Evolutionary conservation across 2,329 filamentous ascomycete species (phyloP).

Genomic region (Aspergillus niger): DNA sequence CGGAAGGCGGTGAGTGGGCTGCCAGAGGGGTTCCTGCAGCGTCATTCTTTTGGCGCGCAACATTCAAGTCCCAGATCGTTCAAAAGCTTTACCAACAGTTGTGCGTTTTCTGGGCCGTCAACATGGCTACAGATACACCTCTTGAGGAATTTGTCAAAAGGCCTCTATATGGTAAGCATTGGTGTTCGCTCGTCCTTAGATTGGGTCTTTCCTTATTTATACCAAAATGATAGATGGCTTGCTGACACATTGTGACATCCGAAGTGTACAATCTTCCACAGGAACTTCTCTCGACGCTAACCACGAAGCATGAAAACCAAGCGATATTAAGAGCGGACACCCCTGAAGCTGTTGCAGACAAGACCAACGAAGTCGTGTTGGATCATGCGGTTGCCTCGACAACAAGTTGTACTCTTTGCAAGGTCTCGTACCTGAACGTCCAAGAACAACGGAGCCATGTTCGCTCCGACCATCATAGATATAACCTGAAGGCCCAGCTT

Average conservation of each 20-base stretch:
- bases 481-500: conserved; percentile 91
- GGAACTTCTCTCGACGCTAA: conserved; percentile 70
- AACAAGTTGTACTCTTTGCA: conserved; percentile 80
- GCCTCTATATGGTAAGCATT: conserved; percentile 51
- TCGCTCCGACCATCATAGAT: conserved; percentile 87
- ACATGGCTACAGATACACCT: conserved; percentile 26
- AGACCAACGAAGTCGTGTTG: conserved; percentile 39
- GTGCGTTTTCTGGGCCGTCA: neutral
- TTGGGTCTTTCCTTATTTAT: neutral
- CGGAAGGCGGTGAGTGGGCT: neutral
- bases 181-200: neutral
- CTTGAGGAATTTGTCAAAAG: conserved; percentile 48
- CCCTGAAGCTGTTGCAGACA: conserved; percentile 24
- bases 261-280: conserved; percentile 80
- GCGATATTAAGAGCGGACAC: conserved; percentile 28
- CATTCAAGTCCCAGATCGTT: neutral
- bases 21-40: neutral
- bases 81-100: neutral
- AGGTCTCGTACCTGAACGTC: conserved; percentile 68
- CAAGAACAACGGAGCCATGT: conserved; percentile 83
- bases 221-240: conserved; percentile 13
- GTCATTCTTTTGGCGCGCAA: neutral
- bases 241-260: conserved; percentile 17
- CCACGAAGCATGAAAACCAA: conserved; percentile 54
- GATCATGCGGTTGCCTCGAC: conserved; percentile 52